Conservation (phyloP, 768 basidiomycete genomes). For the Agrocybe pediades region DNA sequence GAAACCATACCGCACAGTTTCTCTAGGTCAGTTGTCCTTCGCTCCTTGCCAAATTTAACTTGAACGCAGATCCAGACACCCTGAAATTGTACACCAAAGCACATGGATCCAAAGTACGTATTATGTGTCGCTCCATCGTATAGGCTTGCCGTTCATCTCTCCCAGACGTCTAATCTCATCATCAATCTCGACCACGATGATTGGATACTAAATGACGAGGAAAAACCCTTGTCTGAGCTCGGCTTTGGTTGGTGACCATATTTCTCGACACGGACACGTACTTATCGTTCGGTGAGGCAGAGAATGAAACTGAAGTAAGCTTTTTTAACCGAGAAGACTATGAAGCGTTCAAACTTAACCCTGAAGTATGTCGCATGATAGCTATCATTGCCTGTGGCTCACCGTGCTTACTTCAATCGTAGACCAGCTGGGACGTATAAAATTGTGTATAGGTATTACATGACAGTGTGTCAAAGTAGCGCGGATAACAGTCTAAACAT, state of each 20-base stretch:
- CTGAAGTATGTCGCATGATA: constrained; percentile 56
- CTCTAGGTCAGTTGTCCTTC: constrained; percentile 54
- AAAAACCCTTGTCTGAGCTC: constrained; percentile 60
- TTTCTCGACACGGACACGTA: background rate
- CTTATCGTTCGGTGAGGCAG: constrained; percentile 39
- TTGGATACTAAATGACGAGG: constrained; percentile 81
- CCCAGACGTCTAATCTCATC: constrained; percentile 93
- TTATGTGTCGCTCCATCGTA: background rate
- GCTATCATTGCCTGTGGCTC: background rate
- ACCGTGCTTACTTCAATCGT: constrained; percentile 12
- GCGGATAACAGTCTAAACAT: constrained; percentile 8
- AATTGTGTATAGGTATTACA: constrained; percentile 35
- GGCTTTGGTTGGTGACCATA: constrained; percentile 67
- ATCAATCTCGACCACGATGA: constrained; percentile 97
- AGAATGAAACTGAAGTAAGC: constrained; percentile 95
- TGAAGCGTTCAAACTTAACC: constrained; percentile 79
- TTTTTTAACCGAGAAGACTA: constrained; percentile 84
- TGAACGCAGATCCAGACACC: constrained; percentile 61
- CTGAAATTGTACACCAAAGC: constrained; percentile 93
- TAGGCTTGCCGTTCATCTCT: background rate
- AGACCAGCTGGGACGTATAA: constrained; percentile 51
- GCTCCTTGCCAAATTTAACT: constrained; percentile 1
- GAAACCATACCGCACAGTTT: constrained; percentile 82
- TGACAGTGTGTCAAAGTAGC: constrained; percentile 37
- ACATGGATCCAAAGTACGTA: constrained; percentile 86